Conservation (phyloP, 164 flowering plant species). For the Vitis cinerea region DNA sequence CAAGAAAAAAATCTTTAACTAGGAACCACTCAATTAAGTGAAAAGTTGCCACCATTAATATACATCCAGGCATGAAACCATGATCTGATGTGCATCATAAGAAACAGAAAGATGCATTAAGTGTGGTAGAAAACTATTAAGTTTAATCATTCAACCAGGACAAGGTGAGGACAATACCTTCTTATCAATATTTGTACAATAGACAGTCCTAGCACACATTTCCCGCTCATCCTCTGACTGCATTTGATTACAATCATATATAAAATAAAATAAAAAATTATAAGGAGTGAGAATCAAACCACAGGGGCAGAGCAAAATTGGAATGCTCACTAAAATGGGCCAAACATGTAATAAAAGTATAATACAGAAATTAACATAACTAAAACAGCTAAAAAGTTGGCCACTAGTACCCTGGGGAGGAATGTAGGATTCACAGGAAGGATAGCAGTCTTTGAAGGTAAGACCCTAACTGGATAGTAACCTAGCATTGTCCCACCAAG, state of each 20-base stretch:
- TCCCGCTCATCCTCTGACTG: conserved; percentile 57
- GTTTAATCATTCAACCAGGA: not conserved
- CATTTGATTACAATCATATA: conserved; percentile 6
- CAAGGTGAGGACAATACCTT: conserved; percentile 25
- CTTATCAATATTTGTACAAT: conserved; percentile 57
- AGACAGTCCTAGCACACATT: conserved; percentile 51
- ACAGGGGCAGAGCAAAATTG: not conserved
- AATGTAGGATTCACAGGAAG: conserved; percentile 53
- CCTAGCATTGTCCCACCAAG: conserved; percentile 54
- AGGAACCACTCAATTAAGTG: not conserved
- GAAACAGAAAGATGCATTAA: not conserved
- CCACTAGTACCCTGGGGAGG: conserved; percentile 45
- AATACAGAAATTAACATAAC: not conserved
- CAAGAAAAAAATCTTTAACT: not conserved
- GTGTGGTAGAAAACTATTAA: not conserved
- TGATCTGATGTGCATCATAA: not conserved
- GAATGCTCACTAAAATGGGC: not conserved
- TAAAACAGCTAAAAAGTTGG: not conserved
- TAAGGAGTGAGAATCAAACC: not conserved
- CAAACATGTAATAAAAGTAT: not conserved
- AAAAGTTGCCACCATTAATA: not conserved
- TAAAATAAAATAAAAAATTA: not conserved
- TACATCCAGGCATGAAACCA: not conserved
- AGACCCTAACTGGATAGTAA: conserved; percentile 44
- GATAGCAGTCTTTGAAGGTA: conserved; percentile 56